Base-by-base conservation (phyloP, 441 rosid species). In the Pelargonium australe region DNA sequence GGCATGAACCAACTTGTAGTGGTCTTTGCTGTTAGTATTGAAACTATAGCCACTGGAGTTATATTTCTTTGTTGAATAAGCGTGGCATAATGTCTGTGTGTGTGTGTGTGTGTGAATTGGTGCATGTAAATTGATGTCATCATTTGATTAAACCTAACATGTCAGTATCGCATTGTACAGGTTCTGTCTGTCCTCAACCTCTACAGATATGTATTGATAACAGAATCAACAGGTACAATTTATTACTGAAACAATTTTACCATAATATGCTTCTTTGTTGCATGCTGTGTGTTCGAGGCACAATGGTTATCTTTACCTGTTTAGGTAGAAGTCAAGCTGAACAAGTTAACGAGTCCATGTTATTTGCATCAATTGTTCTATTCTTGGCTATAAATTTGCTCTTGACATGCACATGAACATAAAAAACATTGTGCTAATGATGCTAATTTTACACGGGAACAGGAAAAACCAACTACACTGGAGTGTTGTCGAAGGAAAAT, bases 181-280 rank as follows among this genome's bases (percentile, higher is more conserved):
- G 92, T 94, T 78, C 81, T 87, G 40, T 87, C 96, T 51, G 91
- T 92, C 16, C 96, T 91, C 71, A 94, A 94, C 75, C 83, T 91
- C 44, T 89, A 91, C 82, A 86, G 97, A 72, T 89, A 82, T 77
- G 79, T 85, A 64, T 70, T 94, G 70, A 68, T 94, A 58, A 79
- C 75, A 64, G 87, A 83, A 68, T 81, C 91, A 12, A 77, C 80
- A 85, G 91, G 98, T 89, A 84, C 76, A n/a, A 44, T 19, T 49
- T 43, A 12, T 65, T 64, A 28, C 14, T 2, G 19, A 62, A 71
- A 45, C 47, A 34, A 43, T 58, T 9, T 45, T 64, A 3, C 44
- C n/a, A 12, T 17, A 45, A 40, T 44, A 11, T 68, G 49, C 61
- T 53, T 63, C 53, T 28, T 65, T 62, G 2, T 37, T 41, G 12